A percentile compares a stretch with the other conserved stretches of the same genome.
phyloP scores from a whole-genome alignment of 495 filamentous ascomycete species.

The Penicillium canescens region DNA sequence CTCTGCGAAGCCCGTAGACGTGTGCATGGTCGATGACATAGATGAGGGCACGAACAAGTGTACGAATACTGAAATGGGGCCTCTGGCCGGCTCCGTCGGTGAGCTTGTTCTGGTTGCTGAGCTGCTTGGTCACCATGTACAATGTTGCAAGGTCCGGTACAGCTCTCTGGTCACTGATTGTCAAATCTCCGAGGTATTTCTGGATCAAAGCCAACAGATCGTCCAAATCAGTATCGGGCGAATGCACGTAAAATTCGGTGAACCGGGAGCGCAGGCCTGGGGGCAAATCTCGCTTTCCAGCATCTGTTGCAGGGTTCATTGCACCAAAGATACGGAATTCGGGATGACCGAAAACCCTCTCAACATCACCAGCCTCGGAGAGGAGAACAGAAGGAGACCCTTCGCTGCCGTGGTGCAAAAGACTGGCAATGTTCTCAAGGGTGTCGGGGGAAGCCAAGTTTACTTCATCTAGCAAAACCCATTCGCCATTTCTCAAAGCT shows the following conservation, averaged over 20 bases:
- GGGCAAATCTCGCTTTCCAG: conserved; percentile 91
- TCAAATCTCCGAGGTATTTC: conserved; percentile 75
- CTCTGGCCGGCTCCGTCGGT: conserved; percentile 93
- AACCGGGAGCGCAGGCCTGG: conserved; percentile 83
- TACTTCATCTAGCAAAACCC: conserved; percentile 98
- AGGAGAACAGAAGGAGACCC: conserved; percentile 77
- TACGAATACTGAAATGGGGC: conserved; percentile 94
- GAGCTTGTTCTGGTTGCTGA: conserved; percentile 77
- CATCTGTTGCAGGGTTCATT: conserved; percentile 98
- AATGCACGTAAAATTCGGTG: conserved; percentile 89
- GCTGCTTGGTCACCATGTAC: conserved; percentile 81
- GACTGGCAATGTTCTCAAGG: conserved; percentile 85
- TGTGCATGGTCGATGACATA: conserved; percentile 84
- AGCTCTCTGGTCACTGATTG: conserved; percentile 61
- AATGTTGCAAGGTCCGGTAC: conserved; percentile 77
- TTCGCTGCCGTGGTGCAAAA: conserved; percentile 68
- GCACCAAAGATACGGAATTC: conserved; percentile 96
- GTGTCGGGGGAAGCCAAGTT: conserved; percentile 95
- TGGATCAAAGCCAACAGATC: conserved; percentile 83
- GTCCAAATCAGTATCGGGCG: conserved; percentile 79
- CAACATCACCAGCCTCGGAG: conserved; percentile 87
- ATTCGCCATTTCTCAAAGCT: conserved; percentile 90
- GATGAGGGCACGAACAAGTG: conserved; percentile 83
- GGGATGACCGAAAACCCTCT: conserved; percentile 84
- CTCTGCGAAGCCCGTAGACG: conserved; percentile 82